Percentiles rank a stretch among this genome's conserved stretches.
These are phyloP conservation scores for Calocera cornea DNA, from an alignment of 768 basidiomycete genomes.

Conservation along the genomic window DNA sequence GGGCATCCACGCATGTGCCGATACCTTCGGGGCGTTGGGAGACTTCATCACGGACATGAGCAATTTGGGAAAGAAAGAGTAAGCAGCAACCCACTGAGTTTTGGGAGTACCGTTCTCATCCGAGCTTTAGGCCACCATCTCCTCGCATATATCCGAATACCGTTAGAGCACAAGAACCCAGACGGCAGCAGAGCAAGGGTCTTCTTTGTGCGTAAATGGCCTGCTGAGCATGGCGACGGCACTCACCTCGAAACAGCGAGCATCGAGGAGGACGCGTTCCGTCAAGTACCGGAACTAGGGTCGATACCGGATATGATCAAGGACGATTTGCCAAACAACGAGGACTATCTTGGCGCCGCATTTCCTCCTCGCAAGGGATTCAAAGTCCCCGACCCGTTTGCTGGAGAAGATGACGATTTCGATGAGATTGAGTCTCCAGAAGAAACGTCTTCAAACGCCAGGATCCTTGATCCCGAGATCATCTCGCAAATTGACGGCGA, in stretches of 20 bases:
- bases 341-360: slow-evolving; percentile 73
- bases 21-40: slow-evolving; percentile 48
- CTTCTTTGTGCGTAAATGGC: slow-evolving; percentile 9
- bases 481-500: slow-evolving; percentile 49
- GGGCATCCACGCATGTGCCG: slow-evolving; percentile 60
- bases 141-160: not conserved
- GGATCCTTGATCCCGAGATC: not conserved
- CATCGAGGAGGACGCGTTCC: slow-evolving; percentile 74
- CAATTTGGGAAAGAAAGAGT: not conserved
- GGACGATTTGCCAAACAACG: slow-evolving; percentile 82
- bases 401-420: slow-evolving; percentile 44
- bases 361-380: slow-evolving; percentile 34
- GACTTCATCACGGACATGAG: slow-evolving; percentile 42
- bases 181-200: slow-evolving; percentile 10
- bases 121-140: not conserved
- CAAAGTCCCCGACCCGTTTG: not conserved
- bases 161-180: not conserved
- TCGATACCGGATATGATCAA: slow-evolving; percentile 74
- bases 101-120: not conserved
- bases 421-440: slow-evolving; percentile 44
- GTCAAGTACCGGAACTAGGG: slow-evolving; percentile 56
- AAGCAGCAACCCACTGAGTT: not conserved
- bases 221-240: not conserved
- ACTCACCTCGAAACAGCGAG: slow-evolving; percentile 16
- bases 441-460: slow-evolving; percentile 36